Evolutionary conservation across 1,139 yeast species (phyloP).

Genomic region (Scheffersomyces cryptocercus): DNA sequence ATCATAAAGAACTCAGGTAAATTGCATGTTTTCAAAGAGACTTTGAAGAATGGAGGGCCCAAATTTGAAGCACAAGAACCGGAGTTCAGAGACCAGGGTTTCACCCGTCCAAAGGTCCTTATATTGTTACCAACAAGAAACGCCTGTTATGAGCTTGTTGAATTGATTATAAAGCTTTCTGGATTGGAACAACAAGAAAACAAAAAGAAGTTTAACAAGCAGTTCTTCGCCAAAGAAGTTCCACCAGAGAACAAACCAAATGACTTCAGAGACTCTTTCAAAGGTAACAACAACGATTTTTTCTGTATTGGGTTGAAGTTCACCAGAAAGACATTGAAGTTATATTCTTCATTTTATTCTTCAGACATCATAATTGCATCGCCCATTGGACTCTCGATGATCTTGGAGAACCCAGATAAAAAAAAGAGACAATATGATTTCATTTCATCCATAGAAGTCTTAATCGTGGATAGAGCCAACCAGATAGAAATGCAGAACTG

Average conservation of each 20-base stretch:
- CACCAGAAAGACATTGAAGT: constrained; percentile 81
- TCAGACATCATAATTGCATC: constrained; percentile 90
- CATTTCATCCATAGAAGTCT: constrained; percentile 81
- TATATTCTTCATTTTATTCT: constrained; percentile 80
- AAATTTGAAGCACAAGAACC: constrained; percentile 40
- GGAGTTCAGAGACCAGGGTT: constrained; percentile 90
- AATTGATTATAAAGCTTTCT: constrained; percentile 59
- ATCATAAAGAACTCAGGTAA: constrained; percentile 73
- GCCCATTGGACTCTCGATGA: constrained; percentile 85
- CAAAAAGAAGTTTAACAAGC: constrained; percentile 68
- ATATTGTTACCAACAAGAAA: constrained; percentile 84
- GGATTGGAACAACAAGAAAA: constrained; percentile 80
- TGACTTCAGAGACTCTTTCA: constrained; percentile 77
- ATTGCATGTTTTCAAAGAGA: constrained; percentile 47
- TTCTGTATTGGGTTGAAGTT: constrained; percentile 87
- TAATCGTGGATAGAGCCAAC: constrained; percentile 80
- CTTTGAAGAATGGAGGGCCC: constrained; percentile 37
- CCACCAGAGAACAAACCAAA: constrained; percentile 69
- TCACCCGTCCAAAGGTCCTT: constrained; percentile 87
- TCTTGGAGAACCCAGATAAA: constrained; percentile 66
- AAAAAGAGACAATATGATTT: constrained; percentile 67
- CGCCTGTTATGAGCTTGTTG: constrained; percentile 71
- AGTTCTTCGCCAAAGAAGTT: constrained; percentile 61
- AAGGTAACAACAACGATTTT: constrained; percentile 90
- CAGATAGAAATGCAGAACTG: constrained; percentile 92